Conservation (phyloP, 495 filamentous ascomycete genomes). For the Apodospora peruviana region DNA sequence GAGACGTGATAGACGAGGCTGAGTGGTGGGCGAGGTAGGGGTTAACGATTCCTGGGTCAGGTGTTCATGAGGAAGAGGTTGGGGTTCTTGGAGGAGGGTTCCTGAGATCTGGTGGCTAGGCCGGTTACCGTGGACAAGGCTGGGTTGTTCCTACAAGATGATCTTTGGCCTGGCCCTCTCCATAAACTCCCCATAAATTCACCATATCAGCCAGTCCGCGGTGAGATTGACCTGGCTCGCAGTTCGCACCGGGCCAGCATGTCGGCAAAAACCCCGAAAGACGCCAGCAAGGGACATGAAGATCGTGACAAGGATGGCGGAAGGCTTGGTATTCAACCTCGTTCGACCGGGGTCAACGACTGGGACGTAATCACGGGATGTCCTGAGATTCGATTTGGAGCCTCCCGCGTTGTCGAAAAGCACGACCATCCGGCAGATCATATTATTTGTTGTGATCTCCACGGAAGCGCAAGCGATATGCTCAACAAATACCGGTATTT, state of each 20-base stretch:
- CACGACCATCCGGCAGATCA: too few species aligned
- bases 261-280: conserved; percentile 13
- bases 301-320: conserved; percentile 16
- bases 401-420: too few species aligned
- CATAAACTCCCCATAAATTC: too few species aligned
- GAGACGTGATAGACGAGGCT: conserved; percentile 5
- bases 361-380: too few species aligned
- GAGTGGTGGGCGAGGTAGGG: conserved; percentile 9
- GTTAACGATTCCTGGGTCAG: conserved; percentile 8
- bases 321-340: conserved; percentile 11
- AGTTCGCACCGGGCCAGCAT: too few species aligned
- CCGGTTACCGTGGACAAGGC: conserved; percentile 9
- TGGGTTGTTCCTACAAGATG: background rate
- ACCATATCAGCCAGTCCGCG: too few species aligned
- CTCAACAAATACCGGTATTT: too few species aligned
- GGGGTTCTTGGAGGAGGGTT: background rate
- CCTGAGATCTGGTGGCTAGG: conserved; percentile 16
- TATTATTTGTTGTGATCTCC: too few species aligned
- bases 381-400: too few species aligned
- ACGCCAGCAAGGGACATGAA: conserved; percentile 12
- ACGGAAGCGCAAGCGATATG: too few species aligned
- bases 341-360: conserved; percentile 8
- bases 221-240: too few species aligned
- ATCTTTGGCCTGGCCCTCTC: too few species aligned
- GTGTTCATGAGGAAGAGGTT: background rate